Base-by-base conservation (phyloP, 2,329 filamentous ascomycete genomes). In the Calonectria naviculata region DNA sequence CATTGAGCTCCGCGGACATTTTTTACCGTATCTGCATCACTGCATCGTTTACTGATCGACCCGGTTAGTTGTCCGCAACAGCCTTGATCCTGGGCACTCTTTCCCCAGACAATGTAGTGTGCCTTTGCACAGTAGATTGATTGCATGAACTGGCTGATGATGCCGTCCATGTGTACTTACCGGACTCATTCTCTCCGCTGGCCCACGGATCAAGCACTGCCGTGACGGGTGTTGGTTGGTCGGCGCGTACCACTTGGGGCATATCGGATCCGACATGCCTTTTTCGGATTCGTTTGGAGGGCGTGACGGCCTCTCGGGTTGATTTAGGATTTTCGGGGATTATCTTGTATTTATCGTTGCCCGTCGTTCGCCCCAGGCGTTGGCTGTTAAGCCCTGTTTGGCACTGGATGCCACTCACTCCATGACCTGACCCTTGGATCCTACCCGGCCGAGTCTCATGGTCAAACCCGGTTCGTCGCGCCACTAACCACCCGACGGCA, bases 381-480 rank as follows among this genome's bases (percentile, higher is more conserved):
- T 49, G 26, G 24, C 46, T 49, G 26, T 17, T 8, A 10, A 8
- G 13, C 21, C 24, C 44, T 47, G 13, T 13, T 29, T 4, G 17
- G 5, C 26, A 9, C 47, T 52, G 26, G 26, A 52, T 52, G 47
- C 26, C n/a, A 52, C 47, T 26, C 47, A 52, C n/a, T 15, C 8
- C 17, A 19, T 61, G 36, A 38, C 28, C 24, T 42, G 56, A 61
- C 26, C 24, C 24, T 44, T 13, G 21, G n/a, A 31, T 19, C 38
- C 26, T 19, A 19, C 36, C 38, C 17, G 38, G 56, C 56, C 28
- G 54, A 64, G 52, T 36, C 66, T 68, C 66, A 62, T 70, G 67
- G 62, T 62, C 62, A 56, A 34, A 41, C 36, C 67, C 62, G 44
- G 44, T 61, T 54, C 67, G 62, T 70, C 62, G 67, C 38, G 46